phyloP scores from a whole-genome alignment of 306 rosid genomes.

The Rosa chinensis region DNA sequence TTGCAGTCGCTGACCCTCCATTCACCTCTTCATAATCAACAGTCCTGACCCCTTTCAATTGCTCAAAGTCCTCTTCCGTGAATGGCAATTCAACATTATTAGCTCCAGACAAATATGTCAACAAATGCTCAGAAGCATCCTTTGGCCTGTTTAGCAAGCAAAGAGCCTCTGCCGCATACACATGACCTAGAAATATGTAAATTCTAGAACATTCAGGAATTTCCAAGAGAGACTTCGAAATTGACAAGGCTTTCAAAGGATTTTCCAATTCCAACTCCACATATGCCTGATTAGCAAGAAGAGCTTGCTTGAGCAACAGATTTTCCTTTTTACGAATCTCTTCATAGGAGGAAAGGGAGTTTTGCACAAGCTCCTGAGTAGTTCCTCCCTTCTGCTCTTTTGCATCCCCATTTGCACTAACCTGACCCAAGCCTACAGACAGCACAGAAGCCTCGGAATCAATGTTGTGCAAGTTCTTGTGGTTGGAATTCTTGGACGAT shows the following conservation, averaged over 20 bases:
- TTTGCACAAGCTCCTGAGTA: constrained; percentile 80
- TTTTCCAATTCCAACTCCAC: constrained; percentile 89
- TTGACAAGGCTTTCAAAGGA: constrained; percentile 69
- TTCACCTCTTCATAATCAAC: constrained; percentile 65
- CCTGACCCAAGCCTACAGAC: constrained; percentile 58
- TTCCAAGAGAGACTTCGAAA: constrained; percentile 66
- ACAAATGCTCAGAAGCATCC: constrained; percentile 81
- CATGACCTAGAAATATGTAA: constrained; percentile 73
- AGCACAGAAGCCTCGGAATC: constrained; percentile 65
- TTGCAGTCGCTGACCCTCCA: constrained; percentile 59
- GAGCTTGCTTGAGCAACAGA: constrained; percentile 76
- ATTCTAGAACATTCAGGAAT: constrained; percentile 86
- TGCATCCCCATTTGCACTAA: constrained; percentile 70
- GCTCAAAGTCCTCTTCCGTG: constrained; percentile 71
- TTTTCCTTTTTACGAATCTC: constrained; percentile 68
- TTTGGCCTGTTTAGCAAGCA: constrained; percentile 82
- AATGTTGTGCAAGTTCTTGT: constrained; percentile 48
- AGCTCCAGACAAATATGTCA: constrained; percentile 67
- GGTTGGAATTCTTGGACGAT: constrained; percentile 57
- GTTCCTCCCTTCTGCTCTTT: constrained; percentile 85
- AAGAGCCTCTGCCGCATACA: constrained; percentile 95
- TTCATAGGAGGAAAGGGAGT: constrained; percentile 71
- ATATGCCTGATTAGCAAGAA: constrained; percentile 83
- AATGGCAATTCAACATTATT: constrained; percentile 66
- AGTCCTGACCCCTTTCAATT: constrained; percentile 56